Base-by-base conservation (phyloP, 306 rosid genomes). In the Hippophae gyantsensis region DNA sequence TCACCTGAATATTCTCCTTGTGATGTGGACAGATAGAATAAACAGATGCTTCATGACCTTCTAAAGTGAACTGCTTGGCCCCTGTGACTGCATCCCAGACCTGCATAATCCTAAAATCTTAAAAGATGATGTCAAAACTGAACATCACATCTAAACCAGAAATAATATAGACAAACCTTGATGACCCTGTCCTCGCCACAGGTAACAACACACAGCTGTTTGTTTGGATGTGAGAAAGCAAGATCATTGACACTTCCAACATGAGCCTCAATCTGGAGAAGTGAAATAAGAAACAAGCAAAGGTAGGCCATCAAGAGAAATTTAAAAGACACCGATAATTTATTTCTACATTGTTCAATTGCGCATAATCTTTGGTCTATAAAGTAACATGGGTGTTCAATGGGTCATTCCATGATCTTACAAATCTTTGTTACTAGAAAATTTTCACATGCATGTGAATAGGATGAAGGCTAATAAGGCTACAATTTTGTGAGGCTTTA, bases 141-240 rank as follows among this genome's bases (percentile, higher is more conserved):
- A 48, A 49, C 42, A 63, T 72, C 67, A 44, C 46, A 40, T 63
- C 60, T 64, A 50, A 62, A 77, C 57, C 59, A 43, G 32, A 52
- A 25, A 61, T 64, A 57, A 53, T 62, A 8, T 57, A 66, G 72
- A 78, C 94, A 68, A 71, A 93, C 99, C 97, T 93, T 93, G 63
- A 93, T 89, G 76, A 84, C 78, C 76, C 99, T 82, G 75, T 93
- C 99, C 63, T 89, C 99, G 63, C 99, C 99, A 64, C 99, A 93
- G 43, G 97, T 89, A 58, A 93, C 89, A 63, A 93, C 72, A 66
- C 90, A 86, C 9, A 84, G 95, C 66, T 89, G 99, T 67, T 84
- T 93, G 92, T 89, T 88, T 64, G 99, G 99, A 69, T 86, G 86
- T 63, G 99, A 80, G 80, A 93, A 93, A 27, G 99, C 95, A 62